Evolutionary conservation across 2,329 filamentous ascomycete genomes (phyloP), one percentile per base, ranked within the genome.

Genomic region (Penicillium occitanis): DNA sequence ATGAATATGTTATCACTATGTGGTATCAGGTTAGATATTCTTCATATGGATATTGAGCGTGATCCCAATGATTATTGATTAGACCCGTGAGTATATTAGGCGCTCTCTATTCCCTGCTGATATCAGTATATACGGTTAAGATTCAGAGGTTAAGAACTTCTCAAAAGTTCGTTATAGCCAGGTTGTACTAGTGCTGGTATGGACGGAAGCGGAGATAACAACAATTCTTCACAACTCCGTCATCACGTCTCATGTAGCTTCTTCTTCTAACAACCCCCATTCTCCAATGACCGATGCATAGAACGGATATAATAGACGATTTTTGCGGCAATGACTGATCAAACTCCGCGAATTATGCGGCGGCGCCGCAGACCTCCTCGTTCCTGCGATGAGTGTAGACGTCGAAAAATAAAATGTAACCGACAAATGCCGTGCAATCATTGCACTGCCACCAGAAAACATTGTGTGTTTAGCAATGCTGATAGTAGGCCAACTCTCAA

Each of bases 331-430:
- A 59, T 59, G 57, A 5, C n/a, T 8, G 50, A 57, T 4, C n/a
- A 33, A 8, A 57, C 14, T 14, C 11, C 22, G 8, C 35, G 37
- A 19, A 5, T 33, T 25, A 33, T 5, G 17, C 70, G 72, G 55
- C 74, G 74, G 60, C 72, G 73, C 61, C 70, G 72, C n/a, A 69
- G 73, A 1, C 71, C 72, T 2, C 69, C 72, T 28, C 69, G 72
- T n/a, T 70, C 73, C 0, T 75, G 73, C 66, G 68, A 71, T 53
- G 70, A 72, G 62, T 75, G 73, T 59, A 72, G 73, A 19, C 70
- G 70, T 3, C 72, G 73, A 44, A 75, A 75, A 66, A 69, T 75
- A 17, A 70, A 70, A 42, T 75, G 73, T 55, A 71, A 75, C 58
- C 73, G 70, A 14, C 67, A 70, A 50, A 60, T 70, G 40, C 73